These are phyloP conservation scores for Corylus americana DNA, from an alignment of 306 rosid species.

Conservation along the genomic window DNA sequence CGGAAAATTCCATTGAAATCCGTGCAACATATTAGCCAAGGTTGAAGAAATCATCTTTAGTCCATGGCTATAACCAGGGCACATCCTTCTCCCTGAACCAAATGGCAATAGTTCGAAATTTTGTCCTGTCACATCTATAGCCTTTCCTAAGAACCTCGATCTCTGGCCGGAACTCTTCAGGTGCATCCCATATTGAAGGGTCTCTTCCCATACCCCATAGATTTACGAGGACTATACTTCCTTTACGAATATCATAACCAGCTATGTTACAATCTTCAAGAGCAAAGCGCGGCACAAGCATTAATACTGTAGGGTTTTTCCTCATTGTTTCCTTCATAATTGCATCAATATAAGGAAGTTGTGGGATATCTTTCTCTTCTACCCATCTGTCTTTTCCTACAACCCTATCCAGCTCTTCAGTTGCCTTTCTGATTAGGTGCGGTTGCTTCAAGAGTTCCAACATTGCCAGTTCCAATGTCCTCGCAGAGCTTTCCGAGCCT, in stretches of 20 bases:
- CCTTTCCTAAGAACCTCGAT: conserved; percentile 32
- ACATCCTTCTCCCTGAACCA: conserved; percentile 43
- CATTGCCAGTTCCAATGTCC: conserved; percentile 45
- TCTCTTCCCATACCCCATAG: conserved; percentile 42
- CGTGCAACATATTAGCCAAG: conserved; percentile 34
- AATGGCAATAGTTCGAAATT: conserved; percentile 38
- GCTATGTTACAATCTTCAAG: conserved; percentile 30
- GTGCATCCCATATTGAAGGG: conserved; percentile 29
- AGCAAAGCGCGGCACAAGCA: conserved; percentile 37
- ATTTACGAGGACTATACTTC: conserved; percentile 31
- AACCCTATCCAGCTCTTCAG: conserved; percentile 37
- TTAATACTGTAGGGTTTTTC: conserved; percentile 28
- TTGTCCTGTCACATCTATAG: conserved; percentile 37
- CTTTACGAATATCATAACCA: conserved; percentile 29
- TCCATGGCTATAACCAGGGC: conserved; percentile 16
- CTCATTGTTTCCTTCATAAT: conserved; percentile 45
- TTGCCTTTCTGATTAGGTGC: conserved; percentile 33
- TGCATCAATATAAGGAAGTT: conserved; percentile 36
- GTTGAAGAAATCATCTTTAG: conserved; percentile 12
- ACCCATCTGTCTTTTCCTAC: conserved; percentile 42
- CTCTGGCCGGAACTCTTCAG: conserved; percentile 33
- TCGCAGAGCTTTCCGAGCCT: conserved; percentile 40
- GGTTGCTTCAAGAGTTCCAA: conserved; percentile 43
- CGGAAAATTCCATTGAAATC: conserved; percentile 19
- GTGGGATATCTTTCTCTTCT: conserved; percentile 37